phyloP scores from a whole-genome alignment of 495 filamentous ascomycete species.

The Cladorrhinum samala region DNA sequence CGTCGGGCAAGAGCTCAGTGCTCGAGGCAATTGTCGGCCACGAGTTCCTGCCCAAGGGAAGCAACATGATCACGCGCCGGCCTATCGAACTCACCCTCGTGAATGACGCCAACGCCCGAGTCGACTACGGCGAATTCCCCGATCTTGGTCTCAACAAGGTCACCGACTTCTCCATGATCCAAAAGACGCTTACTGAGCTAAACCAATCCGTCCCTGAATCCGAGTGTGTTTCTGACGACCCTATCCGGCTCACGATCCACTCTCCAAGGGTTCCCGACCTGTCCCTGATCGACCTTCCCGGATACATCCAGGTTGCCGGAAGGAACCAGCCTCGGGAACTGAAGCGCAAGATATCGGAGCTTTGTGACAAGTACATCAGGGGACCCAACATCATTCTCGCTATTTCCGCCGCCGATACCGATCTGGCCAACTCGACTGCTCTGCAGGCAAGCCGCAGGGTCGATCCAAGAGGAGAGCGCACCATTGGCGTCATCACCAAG shows the following conservation, averaged over 20 bases:
- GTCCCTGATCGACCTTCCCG: conserved; percentile 92
- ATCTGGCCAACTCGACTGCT: conserved; percentile 93
- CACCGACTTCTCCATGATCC: conserved; percentile 87
- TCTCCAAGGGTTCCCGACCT: conserved; percentile 94
- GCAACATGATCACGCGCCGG: conserved; percentile 95
- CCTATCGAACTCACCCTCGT: conserved; percentile 96
- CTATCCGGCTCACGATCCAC: conserved; percentile 90
- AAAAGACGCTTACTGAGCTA: conserved; percentile 87
- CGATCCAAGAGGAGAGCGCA: conserved; percentile 90
- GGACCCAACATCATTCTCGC: conserved; percentile 93
- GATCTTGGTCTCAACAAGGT: conserved; percentile 85
- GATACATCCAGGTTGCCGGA: conserved; percentile 93
- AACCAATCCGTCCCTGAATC: conserved; percentile 86
- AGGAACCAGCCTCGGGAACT: conserved; percentile 85
- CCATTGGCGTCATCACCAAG: conserved; percentile 97
- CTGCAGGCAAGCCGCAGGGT: conserved; percentile 84
- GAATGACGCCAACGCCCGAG: conserved; percentile 85
- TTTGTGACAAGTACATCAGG: conserved; percentile 98
- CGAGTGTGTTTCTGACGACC: conserved; percentile 92
- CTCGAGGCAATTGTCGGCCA: conserved; percentile 96
- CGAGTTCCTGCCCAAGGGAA: conserved; percentile 94
- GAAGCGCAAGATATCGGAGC: conserved; percentile 90
- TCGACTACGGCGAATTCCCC: conserved; percentile 95
- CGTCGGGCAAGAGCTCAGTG: conserved; percentile 96
- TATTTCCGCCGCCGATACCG: conserved; percentile 95